Evolutionary conservation across 2,329 filamentous ascomycete species (phyloP), one percentile per base, ranked within the genome.

Genomic region (Xylaria sp.): DNA sequence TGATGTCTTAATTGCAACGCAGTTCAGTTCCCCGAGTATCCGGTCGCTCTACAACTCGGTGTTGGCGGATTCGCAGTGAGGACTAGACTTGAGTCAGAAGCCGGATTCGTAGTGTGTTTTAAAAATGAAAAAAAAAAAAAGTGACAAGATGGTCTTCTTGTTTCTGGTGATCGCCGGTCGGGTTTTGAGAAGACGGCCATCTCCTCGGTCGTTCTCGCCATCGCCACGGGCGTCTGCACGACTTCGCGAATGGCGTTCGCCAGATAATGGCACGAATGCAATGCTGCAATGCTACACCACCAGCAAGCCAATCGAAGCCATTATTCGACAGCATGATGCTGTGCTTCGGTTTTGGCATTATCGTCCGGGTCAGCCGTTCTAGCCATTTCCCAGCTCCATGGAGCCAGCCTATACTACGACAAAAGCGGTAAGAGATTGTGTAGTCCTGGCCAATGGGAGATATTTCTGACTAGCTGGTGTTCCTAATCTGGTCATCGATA

Each of bases 311-410:
- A n/a, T 23, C 57, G 53, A 48, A 67, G 48, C 58, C 39, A 36
- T 55, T 25, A 59, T 43, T 69, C 68, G 68, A 64, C 60, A 45
- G 46, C 57, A 62, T 69, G 63, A 66, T 45, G 68, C 63, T 39
- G 59, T 65, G 65, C 41, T 46, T 53, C 68, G 32, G 48, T 43
- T 45, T 39, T 23, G 28, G 34, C 58, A 53, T 66, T 46, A 48
- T 25, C 10, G 45, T 8, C n/a, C 20, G 45, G 45, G 45, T 48
- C 23, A 48, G 43, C 28, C 36, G 45, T 32, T 48, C 23, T 13
- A n/a, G 60, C 28, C 48, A 63, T 63, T 30, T 55, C 20, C 41
- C 60, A 57, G 52, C 60, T 63, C 23, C 46, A 20, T 58, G 25
- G 20, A 7, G 28, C 52, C n/a, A 32, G 39, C 25, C 20, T 20